Conservation (phyloP, 768 basidiomycete species). For the Panaeolus papilionaceus region DNA sequence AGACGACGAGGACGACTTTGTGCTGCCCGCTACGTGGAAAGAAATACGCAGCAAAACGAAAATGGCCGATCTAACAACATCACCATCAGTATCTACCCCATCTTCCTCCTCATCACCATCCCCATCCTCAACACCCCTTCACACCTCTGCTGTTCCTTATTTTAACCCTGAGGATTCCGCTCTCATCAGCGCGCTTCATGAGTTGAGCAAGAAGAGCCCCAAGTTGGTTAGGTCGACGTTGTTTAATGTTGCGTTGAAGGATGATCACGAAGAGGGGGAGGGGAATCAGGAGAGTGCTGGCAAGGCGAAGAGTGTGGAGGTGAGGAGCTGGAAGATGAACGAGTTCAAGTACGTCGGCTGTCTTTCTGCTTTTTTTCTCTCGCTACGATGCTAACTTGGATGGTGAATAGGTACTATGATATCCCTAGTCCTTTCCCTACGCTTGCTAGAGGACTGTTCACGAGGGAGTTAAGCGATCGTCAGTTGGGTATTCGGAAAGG, state of each 20-base stretch:
- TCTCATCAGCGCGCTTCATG: slow-evolving; percentile 61
- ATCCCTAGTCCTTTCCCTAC: slow-evolving; percentile 93
- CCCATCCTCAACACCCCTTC: background rate
- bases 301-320: slow-evolving; percentile 32
- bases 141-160: background rate
- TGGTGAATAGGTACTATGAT: slow-evolving; percentile 62
- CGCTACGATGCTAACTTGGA: background rate
- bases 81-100: background rate
- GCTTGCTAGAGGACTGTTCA: slow-evolving; percentile 92
- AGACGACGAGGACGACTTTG: background rate
- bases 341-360: slow-evolving; percentile 77
- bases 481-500: slow-evolving; percentile 13
- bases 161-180: slow-evolving; percentile 52
- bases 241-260: slow-evolving; percentile 60
- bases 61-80: background rate
- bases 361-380: background rate
- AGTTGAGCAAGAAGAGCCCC: slow-evolving; percentile 57
- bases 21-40: background rate
- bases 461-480: slow-evolving; percentile 49
- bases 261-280: slow-evolving; percentile 49
- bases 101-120: background rate
- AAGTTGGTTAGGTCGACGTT: slow-evolving; percentile 69
- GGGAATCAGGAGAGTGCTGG: background rate
- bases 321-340: slow-evolving; percentile 97
- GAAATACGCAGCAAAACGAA: background rate